Base-by-base conservation (phyloP, 2,329 filamentous ascomycete species). In the Pseudonectria foliicola region DNA sequence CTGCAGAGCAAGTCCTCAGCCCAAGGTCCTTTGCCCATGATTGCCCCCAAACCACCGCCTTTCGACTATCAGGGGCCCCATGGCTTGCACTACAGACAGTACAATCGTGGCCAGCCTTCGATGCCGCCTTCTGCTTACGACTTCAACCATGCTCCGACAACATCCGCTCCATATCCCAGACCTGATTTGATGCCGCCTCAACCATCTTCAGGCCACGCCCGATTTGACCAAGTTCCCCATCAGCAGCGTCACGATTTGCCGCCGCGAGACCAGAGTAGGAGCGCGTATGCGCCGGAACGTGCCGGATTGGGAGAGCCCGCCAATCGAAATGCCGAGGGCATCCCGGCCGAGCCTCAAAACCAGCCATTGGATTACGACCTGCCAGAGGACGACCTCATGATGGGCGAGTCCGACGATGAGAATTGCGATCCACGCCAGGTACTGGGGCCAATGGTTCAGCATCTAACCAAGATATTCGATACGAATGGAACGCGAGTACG, bases 331-430 rank as follows among this genome's bases (percentile, higher is more conserved):
- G 35, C 18, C 13, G 32, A 35, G n/a, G 42, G 39, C 13, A 29
- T 27, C 25, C 24, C 24, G 12, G 32, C 28, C 10, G 29, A 32
- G 32, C 15, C 36, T 11, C 31, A 43, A n/a, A 42, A 41, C 2
- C 35, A 33, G 2, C 36, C 40, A 14, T 42, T 49, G 25, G 41
- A 44, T 67, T 35, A 47, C 24, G 49, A 55, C 12, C 31, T 50
- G 10, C 45, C 49, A 24, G 73, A 76, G 26, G 77, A 82, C 36
- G 77, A 82, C 42, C 70, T 67, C n/a, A 77, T 71, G 14, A 74
- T 80, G 63, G 67, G 63, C 8, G 75, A 77, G 24, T 77, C 75
- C 2, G 77, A 80, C 13, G 75, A 82, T 24, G 75, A 80, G 23
- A 43, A 49, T 12, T 61, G 63, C 36, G 60, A 64, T 21, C 57